A percentile compares a stretch with the other conserved stretches of the same genome.
Evolutionary conservation across 495 filamentous ascomycete species (phyloP).

Genomic region (Staphylotrichum longicolle): DNA sequence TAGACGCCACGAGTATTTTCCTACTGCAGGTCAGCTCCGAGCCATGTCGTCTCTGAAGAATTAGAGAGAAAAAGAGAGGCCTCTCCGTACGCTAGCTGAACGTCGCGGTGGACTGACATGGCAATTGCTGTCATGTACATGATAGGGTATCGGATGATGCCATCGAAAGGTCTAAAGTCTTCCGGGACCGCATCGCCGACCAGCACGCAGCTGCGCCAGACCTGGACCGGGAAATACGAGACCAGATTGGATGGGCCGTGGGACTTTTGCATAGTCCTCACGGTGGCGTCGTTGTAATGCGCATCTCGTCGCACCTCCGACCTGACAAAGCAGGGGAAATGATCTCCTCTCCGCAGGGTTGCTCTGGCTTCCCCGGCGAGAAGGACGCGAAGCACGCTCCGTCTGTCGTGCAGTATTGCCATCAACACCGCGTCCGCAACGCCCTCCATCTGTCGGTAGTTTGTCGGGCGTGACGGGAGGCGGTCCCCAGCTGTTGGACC

Average conservation of each 20-base stretch:
- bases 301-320: not conserved
- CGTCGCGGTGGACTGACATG: not conserved
- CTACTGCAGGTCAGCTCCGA: not conserved
- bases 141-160: not conserved
- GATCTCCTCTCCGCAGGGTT: not conserved
- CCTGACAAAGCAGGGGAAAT: constrained; percentile 2
- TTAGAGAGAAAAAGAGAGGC: not conserved
- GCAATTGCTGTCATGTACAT: constrained; percentile 2
- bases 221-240: not conserved
- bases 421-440: constrained; percentile 2
- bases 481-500: not conserved
- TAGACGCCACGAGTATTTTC: not conserved
- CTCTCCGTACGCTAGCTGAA: not conserved
- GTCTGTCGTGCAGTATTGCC: not conserved
- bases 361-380: not conserved
- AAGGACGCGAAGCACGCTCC: not conserved
- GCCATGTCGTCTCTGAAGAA: not conserved
- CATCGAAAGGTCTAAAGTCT: not conserved
- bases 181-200: not conserved
- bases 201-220: constrained; percentile 2
- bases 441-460: not conserved
- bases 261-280: not conserved
- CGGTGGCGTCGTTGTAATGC: not conserved
- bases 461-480: not conserved
- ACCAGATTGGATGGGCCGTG: not conserved